Evolutionary conservation across 208 protist genomes (phyloP), one percentile per base, ranked within the genome.

Genomic region (Leishmania major): DNA sequence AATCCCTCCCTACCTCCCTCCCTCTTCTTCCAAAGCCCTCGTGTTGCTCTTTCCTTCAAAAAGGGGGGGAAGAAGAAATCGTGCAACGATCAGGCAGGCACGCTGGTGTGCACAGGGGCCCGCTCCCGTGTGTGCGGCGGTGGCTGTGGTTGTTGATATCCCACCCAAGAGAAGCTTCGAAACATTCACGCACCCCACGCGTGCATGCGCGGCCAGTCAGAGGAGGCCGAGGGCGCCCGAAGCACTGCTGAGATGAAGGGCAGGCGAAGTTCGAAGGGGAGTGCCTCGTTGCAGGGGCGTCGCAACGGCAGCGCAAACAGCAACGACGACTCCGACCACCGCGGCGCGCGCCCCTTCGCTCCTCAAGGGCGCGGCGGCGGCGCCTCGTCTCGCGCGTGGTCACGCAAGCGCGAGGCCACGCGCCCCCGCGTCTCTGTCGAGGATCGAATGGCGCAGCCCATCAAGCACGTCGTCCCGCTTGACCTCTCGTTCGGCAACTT

Each of bases 401-500:
- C 75, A 43, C 84, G 60, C 31, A 83, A 79, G 66, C 77, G 57
- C 5, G 8, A 60, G 40, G 35, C 55, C 15, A 69, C 49, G 66
- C 73, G 70, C 5, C 55, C 57, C 11, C 43, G 31, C 43, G 25
- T 72, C 51, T 78, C 86, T 17, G 51, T 28, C 28, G 78, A 72
- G 55, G 67, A 78, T 57, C 83, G 72, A n/a, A 74, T 75, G 76
- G 59, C 77, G 37, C 82, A 85, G 72, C 82, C 82, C 59, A 84
- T 81, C 80, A 69, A 66, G 60, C 84, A 82, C 59, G 86, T 82
- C 40, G 84, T 94, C 22, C 93, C 91, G 15, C 45, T 93, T 19
- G 88, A 95, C 70, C 80, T 97, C 64, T 92, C 86, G 5, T 97
- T 97, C 75, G 92, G 92, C 69, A 93, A 92, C 77, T 97, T 97